Conservation (phyloP, 768 basidiomycete genomes). For the Boletus speciosus region DNA sequence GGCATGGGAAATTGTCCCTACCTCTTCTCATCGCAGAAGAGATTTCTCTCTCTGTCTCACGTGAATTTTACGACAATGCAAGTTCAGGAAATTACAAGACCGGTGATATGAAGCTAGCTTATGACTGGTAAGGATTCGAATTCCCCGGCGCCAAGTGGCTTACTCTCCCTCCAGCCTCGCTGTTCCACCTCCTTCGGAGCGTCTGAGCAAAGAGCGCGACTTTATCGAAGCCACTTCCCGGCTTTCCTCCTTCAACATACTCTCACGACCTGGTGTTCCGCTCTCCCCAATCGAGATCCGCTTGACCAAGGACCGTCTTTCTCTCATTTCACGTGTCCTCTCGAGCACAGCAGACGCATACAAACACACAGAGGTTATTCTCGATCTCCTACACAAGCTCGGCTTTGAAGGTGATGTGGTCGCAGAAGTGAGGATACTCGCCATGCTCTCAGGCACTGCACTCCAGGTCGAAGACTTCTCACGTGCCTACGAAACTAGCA, state of each 20-base stretch:
- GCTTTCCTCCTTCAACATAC: slow-evolving; percentile 87
- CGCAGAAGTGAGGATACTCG: slow-evolving; percentile 79
- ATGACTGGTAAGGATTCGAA: slow-evolving; percentile 69
- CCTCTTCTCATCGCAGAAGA: slow-evolving; percentile 57
- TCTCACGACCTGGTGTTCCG: slow-evolving; percentile 66
- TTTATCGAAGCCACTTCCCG: slow-evolving; percentile 98
- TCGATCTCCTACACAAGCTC: slow-evolving; percentile 87
- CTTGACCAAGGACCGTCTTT: slow-evolving; percentile 83
- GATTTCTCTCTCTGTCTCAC: slow-evolving; percentile 74
- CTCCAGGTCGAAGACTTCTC: slow-evolving; percentile 77
- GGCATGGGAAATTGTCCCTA: slow-evolving; percentile 46
- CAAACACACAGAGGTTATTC: slow-evolving; percentile 86
- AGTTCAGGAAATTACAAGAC: slow-evolving; percentile 86
- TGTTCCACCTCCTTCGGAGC: slow-evolving; percentile 64
- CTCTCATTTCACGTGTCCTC: slow-evolving; percentile 82
- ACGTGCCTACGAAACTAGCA: slow-evolving; percentile 66
- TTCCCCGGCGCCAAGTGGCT: background rate
- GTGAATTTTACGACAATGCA: slow-evolving; percentile 95
- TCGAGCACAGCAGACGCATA: slow-evolving; percentile 84
- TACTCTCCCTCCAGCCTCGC: slow-evolving; percentile 53
- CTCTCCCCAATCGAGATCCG: slow-evolving; percentile 93
- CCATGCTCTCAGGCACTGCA: slow-evolving; percentile 90
- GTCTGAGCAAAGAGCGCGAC: slow-evolving; percentile 67
- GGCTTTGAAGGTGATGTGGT: slow-evolving; percentile 68
- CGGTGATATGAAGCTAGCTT: slow-evolving; percentile 96